These are phyloP conservation scores for Cryptococcus sp. DNA, from an alignment of 1,284 basidiomycete genomes.

Conservation along the genomic window DNA sequence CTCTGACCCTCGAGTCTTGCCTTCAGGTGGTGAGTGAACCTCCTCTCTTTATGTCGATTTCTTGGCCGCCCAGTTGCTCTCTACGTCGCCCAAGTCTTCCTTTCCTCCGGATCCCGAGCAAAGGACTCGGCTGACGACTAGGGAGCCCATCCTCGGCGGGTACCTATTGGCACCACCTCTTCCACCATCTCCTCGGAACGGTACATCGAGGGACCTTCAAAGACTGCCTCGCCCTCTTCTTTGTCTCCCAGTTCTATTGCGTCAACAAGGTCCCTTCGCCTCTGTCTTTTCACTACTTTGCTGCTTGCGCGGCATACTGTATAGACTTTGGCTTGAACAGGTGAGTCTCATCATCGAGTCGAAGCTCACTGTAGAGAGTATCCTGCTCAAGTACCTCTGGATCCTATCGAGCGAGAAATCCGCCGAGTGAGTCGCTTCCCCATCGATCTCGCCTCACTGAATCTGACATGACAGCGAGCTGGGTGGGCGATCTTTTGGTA, in stretches of 20 bases:
- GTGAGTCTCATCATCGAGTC: neutral
- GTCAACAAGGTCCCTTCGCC: neutral
- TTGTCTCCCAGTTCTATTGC: neutral
- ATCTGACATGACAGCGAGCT: too few species aligned
- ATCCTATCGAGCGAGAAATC: neutral
- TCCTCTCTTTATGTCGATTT: too few species aligned
- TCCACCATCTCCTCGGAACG: neutral
- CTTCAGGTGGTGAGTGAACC: neutral
- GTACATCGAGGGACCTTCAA: neutral
- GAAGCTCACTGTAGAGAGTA: neutral
- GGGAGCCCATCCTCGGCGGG: neutral
- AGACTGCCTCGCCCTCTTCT: neutral
- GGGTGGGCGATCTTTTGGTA: neutral
- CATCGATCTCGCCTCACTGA: too few species aligned
- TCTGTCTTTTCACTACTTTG: neutral
- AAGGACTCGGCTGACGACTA: neutral
- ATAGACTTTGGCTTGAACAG: neutral
- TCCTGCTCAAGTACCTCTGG: neutral
- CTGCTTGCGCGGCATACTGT: neutral
- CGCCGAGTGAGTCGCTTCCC: neutral
- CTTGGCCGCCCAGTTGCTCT: too few species aligned
- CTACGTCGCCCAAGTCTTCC: too few species aligned
- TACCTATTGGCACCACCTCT: neutral
- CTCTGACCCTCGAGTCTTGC: neutral
- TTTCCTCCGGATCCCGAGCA: too few species aligned